Base-by-base conservation (phyloP, 371 early-diverging fungal species). In the Mortierella sp. region DNA sequence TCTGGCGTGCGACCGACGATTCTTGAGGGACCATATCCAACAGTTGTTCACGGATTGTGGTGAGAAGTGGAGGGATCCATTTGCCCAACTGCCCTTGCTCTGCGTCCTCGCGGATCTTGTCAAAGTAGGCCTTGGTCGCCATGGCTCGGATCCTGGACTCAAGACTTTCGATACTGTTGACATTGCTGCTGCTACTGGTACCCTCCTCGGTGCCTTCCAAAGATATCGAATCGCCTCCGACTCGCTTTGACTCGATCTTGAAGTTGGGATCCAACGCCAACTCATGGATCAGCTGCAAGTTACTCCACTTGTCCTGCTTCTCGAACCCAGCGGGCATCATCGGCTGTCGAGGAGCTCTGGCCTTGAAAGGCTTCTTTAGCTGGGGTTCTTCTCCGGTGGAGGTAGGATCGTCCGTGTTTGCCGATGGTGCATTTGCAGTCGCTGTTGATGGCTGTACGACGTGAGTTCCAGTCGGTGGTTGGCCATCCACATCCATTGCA, bases 61-160 rank as follows among this genome's bases (percentile, higher is more conserved):
- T 77, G 73, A 86, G 29, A 2, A 86, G 29, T 0, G 77, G 68
- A 8, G 77, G 71, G 43, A 86, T 86, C 86, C 86, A 86, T 49
- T 74, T 72, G 48, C 77, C 77, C 41, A 86, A 51, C n/a, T 71
- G 27, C 1, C 80, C 86, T 48, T 82, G 60, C 44, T 72, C 80
- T 12, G 80, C 79, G 55, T 86, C 86, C 11, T 82, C 82, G 1
- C 82, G 79, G 41, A 86, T 86, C 51, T 56, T 63, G 75, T 82
- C 82, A 70, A 86, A 86, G 48, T 79, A 82, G 1, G 86, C 82
- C 65, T 82, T 86, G 24, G 72, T 82, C 18, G 80, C 82, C 68
- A 86, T 86, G 27, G 79, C 82, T 38, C 75, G 75, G 27, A 86
- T 68, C 60, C 60, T 35, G 3, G 74, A 74, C 63, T 84, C 75